phyloP scores from a whole-genome alignment of 148 eudicot genomes.

The Oxyria digyna region DNA sequence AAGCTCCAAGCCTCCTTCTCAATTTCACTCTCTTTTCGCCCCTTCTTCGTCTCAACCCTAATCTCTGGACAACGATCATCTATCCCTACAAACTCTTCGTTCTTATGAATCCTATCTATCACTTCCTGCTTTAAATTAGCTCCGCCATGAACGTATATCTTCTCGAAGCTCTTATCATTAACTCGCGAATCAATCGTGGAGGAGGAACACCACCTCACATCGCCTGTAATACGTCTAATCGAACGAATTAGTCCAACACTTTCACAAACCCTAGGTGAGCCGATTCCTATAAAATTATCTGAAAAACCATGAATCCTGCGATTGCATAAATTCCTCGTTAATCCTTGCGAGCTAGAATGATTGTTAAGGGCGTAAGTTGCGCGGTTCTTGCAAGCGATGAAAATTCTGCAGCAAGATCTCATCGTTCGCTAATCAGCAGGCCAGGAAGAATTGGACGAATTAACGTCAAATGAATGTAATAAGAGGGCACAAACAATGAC shows the following conservation, averaged over 20 bases:
- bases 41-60: not conserved
- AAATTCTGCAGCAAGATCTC: constrained; percentile 47
- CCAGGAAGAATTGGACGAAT: not conserved
- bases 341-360: constrained; percentile 11
- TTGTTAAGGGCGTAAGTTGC: constrained; percentile 14
- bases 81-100: constrained; percentile 16
- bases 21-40: constrained; percentile 28
- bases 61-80: not conserved
- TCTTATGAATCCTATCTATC: constrained; percentile 26
- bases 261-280: constrained; percentile 34
- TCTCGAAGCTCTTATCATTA: constrained; percentile 60
- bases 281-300: constrained; percentile 20
- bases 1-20: constrained; percentile 49
- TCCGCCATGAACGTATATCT: constrained; percentile 53
- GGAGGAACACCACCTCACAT: constrained; percentile 36
- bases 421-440: constrained; percentile 12
- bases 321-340: constrained; percentile 9
- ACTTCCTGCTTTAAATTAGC: constrained; percentile 34
- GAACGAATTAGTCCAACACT: constrained; percentile 17
- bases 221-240: constrained; percentile 17
- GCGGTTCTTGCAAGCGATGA: constrained; percentile 21
- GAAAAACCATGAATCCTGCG: constrained; percentile 21
- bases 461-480: not conserved
- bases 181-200: constrained; percentile 27
- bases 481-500: not conserved